Evolutionary conservation across 495 filamentous ascomycete genomes (phyloP).

Genomic region (Lasiosphaeria miniovina): DNA sequence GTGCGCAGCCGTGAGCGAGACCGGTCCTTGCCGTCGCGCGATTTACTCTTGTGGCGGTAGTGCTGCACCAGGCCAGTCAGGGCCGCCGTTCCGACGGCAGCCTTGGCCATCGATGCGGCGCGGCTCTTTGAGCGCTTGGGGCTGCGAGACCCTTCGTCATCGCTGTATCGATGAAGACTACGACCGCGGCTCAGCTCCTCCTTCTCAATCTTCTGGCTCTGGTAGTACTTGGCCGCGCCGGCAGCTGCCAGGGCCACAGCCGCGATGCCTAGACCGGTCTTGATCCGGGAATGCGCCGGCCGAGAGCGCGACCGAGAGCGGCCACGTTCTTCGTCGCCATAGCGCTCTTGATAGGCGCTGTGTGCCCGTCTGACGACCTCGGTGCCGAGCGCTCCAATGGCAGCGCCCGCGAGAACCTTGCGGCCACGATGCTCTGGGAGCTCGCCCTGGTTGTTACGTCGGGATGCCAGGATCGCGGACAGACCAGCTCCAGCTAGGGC

Average conservation of each 20-base stretch:
- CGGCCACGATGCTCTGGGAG: slow-evolving; percentile 60
- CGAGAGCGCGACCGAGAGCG: slow-evolving; percentile 58
- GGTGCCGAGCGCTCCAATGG: slow-evolving; percentile 76
- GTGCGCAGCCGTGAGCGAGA: slow-evolving; percentile 58
- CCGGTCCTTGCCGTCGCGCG: slow-evolving; percentile 52
- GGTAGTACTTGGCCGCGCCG: slow-evolving; percentile 73
- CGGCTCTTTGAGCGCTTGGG: slow-evolving; percentile 57
- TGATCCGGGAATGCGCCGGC: slow-evolving; percentile 48
- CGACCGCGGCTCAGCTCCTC: slow-evolving; percentile 66
- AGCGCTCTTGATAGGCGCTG: slow-evolving; percentile 65
- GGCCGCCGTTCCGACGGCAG: slow-evolving; percentile 74
- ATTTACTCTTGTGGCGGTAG: slow-evolving; percentile 64
- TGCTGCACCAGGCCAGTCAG: slow-evolving; percentile 73
- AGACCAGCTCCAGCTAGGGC: slow-evolving; percentile 75
- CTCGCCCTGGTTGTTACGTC: slow-evolving; percentile 58
- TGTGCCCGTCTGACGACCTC: slow-evolving; percentile 71
- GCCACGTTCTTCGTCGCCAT: slow-evolving; percentile 48
- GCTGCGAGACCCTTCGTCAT: slow-evolving; percentile 36
- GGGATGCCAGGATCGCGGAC: slow-evolving; percentile 69
- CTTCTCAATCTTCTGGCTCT: slow-evolving; percentile 63
- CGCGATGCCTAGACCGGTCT: slow-evolving; percentile 72
- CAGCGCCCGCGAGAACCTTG: slow-evolving; percentile 76
- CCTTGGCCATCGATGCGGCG: slow-evolving; percentile 69
- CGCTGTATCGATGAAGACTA: slow-evolving; percentile 58
- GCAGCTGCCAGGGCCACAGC: slow-evolving; percentile 73